Base-by-base conservation (phyloP, 345 rosid species). In the Combretum micranthum region DNA sequence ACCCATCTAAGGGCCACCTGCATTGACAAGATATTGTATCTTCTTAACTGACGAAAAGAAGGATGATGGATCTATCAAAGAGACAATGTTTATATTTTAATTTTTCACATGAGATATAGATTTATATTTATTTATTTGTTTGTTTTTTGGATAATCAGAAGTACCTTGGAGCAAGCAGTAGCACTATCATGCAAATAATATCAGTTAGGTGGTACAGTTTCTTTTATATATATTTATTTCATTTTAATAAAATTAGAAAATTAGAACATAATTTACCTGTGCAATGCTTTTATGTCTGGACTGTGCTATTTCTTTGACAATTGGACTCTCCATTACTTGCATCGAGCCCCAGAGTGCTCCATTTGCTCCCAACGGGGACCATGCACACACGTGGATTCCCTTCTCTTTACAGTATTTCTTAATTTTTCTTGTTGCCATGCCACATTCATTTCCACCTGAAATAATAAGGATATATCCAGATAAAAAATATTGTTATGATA, bases 371-470 rank as follows among this genome's bases (percentile, higher is more conserved):
- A 75, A 48, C 0, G 77, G 71, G 44, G 80, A 72, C 20, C 44
- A 78, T 0, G 80, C 83, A 13, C 48, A 59, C 12, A 78, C 47
- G 6, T 52, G 63, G 1, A 78, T 54, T 0, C 73, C 64, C 19
- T 69, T 71, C 15, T 52, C 54, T 44, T 69, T 25, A 16, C 80
- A 74, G 18, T 62, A 59, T 13, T 59, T 21, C 64, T 61, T n/a
- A 75, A 39, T 50, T 72, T 64, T 53, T 63, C 61, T 50, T 78
- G 82, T 21, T 55, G 74, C 79, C 82, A 74, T 0, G 50, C 4
- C 3, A 67, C 66, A 25, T 66, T 70, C 55, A 75, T 55, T 67
- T 79, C 80, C 52, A 75, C 83, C 80, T 71, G 18, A 15, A 4
- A 6, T 2, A 46, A 42, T 12, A 18, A 8, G 47, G 37, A 44